These are phyloP conservation scores for Babjeviella inositovora DNA, from an alignment of 805 yeast species.

Conservation along the genomic window DNA sequence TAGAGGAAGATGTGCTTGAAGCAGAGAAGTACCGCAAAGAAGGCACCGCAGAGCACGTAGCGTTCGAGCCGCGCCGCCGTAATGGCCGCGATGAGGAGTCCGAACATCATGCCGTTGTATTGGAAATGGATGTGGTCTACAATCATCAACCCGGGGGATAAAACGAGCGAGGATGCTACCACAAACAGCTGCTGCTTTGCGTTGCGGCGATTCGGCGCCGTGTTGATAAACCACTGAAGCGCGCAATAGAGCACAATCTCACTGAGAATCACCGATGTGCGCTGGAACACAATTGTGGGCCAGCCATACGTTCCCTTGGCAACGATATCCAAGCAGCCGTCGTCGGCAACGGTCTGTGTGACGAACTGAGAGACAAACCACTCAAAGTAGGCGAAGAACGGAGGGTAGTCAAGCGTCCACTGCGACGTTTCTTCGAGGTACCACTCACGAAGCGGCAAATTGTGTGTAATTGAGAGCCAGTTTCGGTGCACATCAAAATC, in stretches of 20 bases:
- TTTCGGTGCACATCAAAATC: constrained; percentile 96
- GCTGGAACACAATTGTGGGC: constrained; percentile 74
- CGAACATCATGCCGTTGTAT: constrained; percentile 89
- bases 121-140: constrained; percentile 96
- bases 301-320: constrained; percentile 51
- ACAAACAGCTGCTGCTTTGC: constrained; percentile 38
- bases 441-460: constrained; percentile 68
- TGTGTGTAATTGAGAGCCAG: constrained; percentile 85
- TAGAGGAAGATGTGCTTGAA: constrained; percentile 91
- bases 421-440: constrained; percentile 62
- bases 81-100: constrained; percentile 59
- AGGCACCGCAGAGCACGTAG: constrained; percentile 43
- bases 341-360: constrained; percentile 42
- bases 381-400: constrained; percentile 93
- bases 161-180: constrained; percentile 63
- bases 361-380: constrained; percentile 62
- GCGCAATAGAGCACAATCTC: constrained; percentile 60
- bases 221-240: constrained; percentile 53
- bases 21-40: constrained; percentile 68
- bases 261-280: constrained; percentile 62
- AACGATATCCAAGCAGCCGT: constrained; percentile 66
- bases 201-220: constrained; percentile 17
- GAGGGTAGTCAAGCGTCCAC: constrained; percentile 97
- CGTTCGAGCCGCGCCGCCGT: constrained; percentile 48
- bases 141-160: constrained; percentile 82